phyloP scores from a whole-genome alignment of 1,284 basidiomycete species.

The Ganoderma meredithae region DNA sequence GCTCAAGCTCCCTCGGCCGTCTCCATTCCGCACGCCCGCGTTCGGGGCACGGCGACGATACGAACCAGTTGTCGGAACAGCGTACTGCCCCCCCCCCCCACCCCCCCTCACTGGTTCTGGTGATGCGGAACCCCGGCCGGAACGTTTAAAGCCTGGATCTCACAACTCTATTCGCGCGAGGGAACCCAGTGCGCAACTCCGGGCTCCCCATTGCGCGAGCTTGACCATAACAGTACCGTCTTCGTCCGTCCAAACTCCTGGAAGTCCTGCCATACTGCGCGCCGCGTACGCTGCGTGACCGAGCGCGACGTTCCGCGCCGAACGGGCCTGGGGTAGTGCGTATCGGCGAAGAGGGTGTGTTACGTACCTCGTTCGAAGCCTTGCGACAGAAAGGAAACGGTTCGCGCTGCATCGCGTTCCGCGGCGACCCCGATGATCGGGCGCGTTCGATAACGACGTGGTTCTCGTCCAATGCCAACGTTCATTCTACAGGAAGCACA shows the following conservation, averaged over 20 bases:
- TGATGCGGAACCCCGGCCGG: neutral
- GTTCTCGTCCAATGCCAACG: slow-evolving; percentile 1
- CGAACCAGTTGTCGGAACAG: neutral
- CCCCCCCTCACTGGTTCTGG: neutral
- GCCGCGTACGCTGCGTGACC: neutral
- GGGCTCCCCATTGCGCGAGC: neutral
- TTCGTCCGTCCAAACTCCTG: neutral
- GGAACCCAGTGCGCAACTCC: neutral
- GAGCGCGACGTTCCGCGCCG: neutral
- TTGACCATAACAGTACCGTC: neutral
- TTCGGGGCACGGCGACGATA: neutral
- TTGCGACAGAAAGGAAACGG: slow-evolving; percentile 3
- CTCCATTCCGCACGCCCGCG: neutral
- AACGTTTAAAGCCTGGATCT: neutral
- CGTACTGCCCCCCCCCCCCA: neutral
- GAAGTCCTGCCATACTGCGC: neutral
- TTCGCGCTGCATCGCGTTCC: neutral
- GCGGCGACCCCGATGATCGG: neutral
- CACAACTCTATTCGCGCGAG: neutral
- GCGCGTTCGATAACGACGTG: slow-evolving; percentile 19
- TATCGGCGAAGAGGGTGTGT: neutral
- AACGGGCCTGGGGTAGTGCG: neutral
- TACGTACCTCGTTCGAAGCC: slow-evolving; percentile 4
- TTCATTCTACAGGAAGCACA: slow-evolving; percentile 29
- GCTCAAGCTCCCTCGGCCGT: neutral